Conservation (phyloP, 495 filamentous ascomycete genomes). For the Podospora sp. region DNA sequence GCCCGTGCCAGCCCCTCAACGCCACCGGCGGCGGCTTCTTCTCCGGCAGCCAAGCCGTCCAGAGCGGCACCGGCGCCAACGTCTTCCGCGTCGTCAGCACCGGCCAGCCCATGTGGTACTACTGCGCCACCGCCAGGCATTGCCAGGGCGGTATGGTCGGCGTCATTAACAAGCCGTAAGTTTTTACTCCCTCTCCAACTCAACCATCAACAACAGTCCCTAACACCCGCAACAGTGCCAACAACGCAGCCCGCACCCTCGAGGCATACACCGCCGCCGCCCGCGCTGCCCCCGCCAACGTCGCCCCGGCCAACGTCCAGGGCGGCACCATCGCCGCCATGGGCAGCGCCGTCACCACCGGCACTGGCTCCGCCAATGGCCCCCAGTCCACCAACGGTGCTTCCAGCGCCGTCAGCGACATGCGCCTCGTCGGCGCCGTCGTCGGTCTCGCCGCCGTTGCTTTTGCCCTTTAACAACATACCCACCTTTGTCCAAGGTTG, state of each 20-base stretch:
- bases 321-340: background rate
- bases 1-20: slow-evolving; percentile 16
- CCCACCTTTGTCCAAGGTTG: too few relatives aligned
- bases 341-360: background rate
- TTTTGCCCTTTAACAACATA: background rate
- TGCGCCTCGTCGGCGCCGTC: background rate
- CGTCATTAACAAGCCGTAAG: slow-evolving; percentile 23
- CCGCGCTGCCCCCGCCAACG: slow-evolving; percentile 3
- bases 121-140: slow-evolving; percentile 26
- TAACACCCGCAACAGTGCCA: background rate
- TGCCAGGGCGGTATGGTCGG: slow-evolving; percentile 32
- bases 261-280: slow-evolving; percentile 1
- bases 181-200: background rate
- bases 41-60: background rate
- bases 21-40: slow-evolving; percentile 11
- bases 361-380: background rate
- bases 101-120: slow-evolving; percentile 29
- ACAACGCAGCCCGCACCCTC: background rate
- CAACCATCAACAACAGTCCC: background rate
- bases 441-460: slow-evolving; percentile 4
- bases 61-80: background rate
- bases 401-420: background rate
- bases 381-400: background rate
- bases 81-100: slow-evolving; percentile 22
- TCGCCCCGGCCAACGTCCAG: slow-evolving; percentile 6